Evolutionary conservation across 345 rosid species (phyloP).

Genomic region (Eutrema japonicum): DNA sequence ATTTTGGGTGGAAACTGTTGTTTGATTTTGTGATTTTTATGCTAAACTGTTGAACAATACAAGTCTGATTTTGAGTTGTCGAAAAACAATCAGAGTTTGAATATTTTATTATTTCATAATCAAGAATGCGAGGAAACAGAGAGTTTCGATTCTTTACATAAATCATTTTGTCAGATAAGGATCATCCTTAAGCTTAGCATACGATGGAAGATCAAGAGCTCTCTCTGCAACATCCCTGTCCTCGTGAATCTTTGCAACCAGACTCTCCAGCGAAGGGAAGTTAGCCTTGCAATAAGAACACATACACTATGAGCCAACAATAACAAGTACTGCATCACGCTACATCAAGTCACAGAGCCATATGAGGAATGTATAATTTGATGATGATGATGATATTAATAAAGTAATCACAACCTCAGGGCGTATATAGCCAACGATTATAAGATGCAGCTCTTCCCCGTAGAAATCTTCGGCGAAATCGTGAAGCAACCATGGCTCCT

Average conservation of each 20-base stretch:
- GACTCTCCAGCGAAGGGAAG: constrained; percentile 72
- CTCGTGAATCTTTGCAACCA: constrained; percentile 73
- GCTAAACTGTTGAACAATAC: neutral
- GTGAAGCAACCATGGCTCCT: constrained; percentile 98
- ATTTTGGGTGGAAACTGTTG: too few relatives aligned
- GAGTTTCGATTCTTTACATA: constrained; percentile 23
- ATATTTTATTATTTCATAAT: neutral
- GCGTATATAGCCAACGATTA: constrained; percentile 84
- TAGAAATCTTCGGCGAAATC: constrained; percentile 85
- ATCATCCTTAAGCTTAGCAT: constrained; percentile 59
- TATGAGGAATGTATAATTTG: neutral
- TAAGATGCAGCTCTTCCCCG: constrained; percentile 78
- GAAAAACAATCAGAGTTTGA: constrained; percentile 15
- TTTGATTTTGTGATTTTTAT: too few relatives aligned
- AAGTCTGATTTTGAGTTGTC: constrained; percentile 40
- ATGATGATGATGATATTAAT: neutral
- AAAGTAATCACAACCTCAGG: constrained; percentile 62
- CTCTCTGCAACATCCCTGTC: constrained; percentile 69
- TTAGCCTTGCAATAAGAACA: constrained; percentile 54
- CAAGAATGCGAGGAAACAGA: constrained; percentile 29
- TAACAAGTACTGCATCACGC: neutral
- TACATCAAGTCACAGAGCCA: too few relatives aligned
- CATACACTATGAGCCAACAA: neutral
- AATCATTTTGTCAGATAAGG: constrained; percentile 51
- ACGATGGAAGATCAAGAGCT: constrained; percentile 79